Base-by-base conservation (phyloP, 2,329 filamentous ascomycete species). In the Allantophomopsis cytisporea region DNA sequence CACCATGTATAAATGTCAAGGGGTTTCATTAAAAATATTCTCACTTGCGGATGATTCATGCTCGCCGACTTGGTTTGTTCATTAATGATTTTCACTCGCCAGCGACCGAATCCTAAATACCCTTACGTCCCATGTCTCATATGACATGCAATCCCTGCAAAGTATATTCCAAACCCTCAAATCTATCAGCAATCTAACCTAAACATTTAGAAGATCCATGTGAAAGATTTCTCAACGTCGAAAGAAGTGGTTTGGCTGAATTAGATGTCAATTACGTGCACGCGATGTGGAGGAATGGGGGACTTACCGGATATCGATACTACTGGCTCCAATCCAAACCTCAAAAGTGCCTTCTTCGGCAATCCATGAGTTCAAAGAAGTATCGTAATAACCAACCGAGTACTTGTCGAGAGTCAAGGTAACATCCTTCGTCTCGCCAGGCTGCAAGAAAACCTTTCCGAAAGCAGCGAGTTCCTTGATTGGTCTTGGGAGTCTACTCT, bases 381-480 rank as follows among this genome's bases (percentile, higher is more conserved):
- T 72, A 45, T 83, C 75, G 46, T 76, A 83, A 56, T 82, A 83
- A 4, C 65, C 65, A 8, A 68, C 59, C 3, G 64, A 63, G 41
- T 69, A 62, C 49, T 64, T 68, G 44, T 68, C 59, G 5, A 69
- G 48, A 17, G 45, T 54, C 31, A 71, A 48, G 16, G 55, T 53
- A 0, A 62, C 63, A 11, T 44, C 50, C 47, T 62, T 55, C 5
- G 58, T 59, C 47, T 65, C 68, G 4, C 73, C 75, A 2, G 68
- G 61, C 35, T 70, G 62, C 2, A 82, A 55, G 35, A 56, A 62
- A 0, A 79, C 65, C 57, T 80, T 82, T 44, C 69, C 68, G 50
- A 83, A 83, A 0, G 74, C 76, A 16, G 75, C 74, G 1, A 83
- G 63, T 55, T 83, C 78, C 57, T 83, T 82, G 46, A 73, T 68